Conservation (phyloP, 2,329 filamentous ascomycete species). For the Gnomoniopsis smithogilvyi region DNA sequence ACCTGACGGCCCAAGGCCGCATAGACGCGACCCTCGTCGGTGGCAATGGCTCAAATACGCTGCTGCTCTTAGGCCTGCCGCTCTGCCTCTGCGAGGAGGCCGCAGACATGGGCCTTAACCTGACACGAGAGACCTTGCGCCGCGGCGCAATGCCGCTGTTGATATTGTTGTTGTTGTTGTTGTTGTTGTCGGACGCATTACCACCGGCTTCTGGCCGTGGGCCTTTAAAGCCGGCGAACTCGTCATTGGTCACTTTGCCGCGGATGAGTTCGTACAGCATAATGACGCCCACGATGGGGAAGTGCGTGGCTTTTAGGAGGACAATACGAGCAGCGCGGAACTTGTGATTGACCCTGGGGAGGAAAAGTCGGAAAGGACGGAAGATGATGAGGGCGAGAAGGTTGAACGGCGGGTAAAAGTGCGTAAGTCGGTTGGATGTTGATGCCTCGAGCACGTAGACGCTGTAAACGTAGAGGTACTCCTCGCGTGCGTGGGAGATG, state of each 20-base stretch:
- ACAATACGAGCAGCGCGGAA: slow-evolving; percentile 61
- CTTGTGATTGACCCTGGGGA: slow-evolving; percentile 55
- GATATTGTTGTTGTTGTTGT: not conserved
- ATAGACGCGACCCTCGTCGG: not conserved
- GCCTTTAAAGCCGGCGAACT: slow-evolving; percentile 48
- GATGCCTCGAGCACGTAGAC: slow-evolving; percentile 64
- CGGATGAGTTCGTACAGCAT: slow-evolving; percentile 60
- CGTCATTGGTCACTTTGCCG: slow-evolving; percentile 36
- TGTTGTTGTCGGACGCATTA: not conserved
- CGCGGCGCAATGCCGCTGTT: not conserved
- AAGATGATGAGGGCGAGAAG: slow-evolving; percentile 70
- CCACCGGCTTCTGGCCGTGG: slow-evolving; percentile 26
- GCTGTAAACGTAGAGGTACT: slow-evolving; percentile 75
- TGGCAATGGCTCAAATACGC: slow-evolving; percentile 6
- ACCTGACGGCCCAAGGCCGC: not conserved
- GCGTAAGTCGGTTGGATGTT: slow-evolving; percentile 65
- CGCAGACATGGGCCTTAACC: slow-evolving; percentile 11
- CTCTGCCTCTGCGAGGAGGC: slow-evolving; percentile 19
- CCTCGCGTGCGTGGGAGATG: slow-evolving; percentile 64
- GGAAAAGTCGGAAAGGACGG: slow-evolving; percentile 67
- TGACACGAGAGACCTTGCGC: slow-evolving; percentile 10
- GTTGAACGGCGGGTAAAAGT: slow-evolving; percentile 72
- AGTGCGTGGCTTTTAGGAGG: slow-evolving; percentile 60
- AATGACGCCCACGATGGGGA: slow-evolving; percentile 68
- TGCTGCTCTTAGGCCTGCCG: slow-evolving; percentile 1